A percentile compares a stretch with the other conserved stretches of the same genome.
Evolutionary conservation across 305 asterid genomes (phyloP).

Genomic region (Fraxinus platypoda): DNA sequence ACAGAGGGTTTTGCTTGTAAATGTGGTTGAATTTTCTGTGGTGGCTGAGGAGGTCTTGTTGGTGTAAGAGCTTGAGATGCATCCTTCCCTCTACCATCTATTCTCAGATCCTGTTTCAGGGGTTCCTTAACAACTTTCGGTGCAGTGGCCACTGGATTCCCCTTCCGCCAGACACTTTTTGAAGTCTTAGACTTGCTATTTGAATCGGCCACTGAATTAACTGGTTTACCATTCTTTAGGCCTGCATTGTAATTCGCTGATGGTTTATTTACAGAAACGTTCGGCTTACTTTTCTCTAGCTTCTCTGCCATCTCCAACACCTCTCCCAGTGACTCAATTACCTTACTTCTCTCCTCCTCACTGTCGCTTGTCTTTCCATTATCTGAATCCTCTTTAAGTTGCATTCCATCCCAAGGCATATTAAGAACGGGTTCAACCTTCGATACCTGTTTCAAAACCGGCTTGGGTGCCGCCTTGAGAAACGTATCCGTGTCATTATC

Average conservation of each 20-base stretch:
- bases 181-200: constrained; percentile 50
- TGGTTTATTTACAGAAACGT: constrained; percentile 43
- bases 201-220: constrained; percentile 36
- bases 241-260: constrained; percentile 31
- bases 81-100: constrained; percentile 37
- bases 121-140: constrained; percentile 62
- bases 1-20: constrained; percentile 75
- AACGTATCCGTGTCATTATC: constrained; percentile 52
- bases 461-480: constrained; percentile 84
- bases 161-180: constrained; percentile 97
- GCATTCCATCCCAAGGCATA: constrained; percentile 38
- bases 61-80: constrained; percentile 48
- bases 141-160: constrained; percentile 73
- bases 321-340: constrained; percentile 84
- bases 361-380: constrained; percentile 35
- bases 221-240: constrained; percentile 52
- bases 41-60: constrained; percentile 50
- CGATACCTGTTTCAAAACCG: constrained; percentile 57
- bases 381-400: constrained; percentile 34
- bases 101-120: constrained; percentile 43
- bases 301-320: constrained; percentile 89
- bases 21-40: constrained; percentile 57
- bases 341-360: constrained; percentile 62
- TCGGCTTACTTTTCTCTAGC: constrained; percentile 60
- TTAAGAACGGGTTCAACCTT: constrained; percentile 44